A percentile compares a stretch with the other conserved stretches of the same genome.
Conservation (phyloP, 2,329 filamentous ascomycete genomes). For the Zarea fungicola region DNA sequence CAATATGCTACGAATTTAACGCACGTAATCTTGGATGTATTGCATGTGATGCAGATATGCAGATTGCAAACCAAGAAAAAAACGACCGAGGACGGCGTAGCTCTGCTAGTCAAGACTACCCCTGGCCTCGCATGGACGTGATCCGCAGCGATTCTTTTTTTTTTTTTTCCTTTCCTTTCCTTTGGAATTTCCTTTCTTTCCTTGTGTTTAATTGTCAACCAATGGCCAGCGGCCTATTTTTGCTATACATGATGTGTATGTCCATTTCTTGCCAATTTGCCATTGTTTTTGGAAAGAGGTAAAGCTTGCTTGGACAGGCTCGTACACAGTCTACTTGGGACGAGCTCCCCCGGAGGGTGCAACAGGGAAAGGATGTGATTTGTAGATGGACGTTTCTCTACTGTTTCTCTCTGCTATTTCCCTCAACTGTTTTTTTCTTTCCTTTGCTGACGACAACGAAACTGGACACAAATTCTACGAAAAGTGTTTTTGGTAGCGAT, state of each 20-base stretch:
- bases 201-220: not conserved
- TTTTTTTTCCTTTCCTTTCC: not conserved
- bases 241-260: too few relatives aligned
- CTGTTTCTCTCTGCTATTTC: not conserved
- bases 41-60: slow-evolving; percentile 9
- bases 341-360: not conserved
- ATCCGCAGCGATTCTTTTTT: slow-evolving; percentile 13
- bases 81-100: slow-evolving; percentile 45
- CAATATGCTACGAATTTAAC: slow-evolving; percentile 41
- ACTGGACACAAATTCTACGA: not conserved
- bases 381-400: not conserved
- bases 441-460: not conserved
- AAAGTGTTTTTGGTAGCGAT: not conserved
- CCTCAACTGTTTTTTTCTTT: not conserved
- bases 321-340: too few relatives aligned
- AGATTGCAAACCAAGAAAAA: slow-evolving; percentile 20
- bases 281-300: not conserved
- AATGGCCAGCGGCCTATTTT: not conserved
- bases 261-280: not conserved
- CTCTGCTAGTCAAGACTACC: slow-evolving; percentile 27
- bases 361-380: not conserved
- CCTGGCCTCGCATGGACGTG: slow-evolving; percentile 34
- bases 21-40: slow-evolving; percentile 1
- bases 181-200: not conserved
- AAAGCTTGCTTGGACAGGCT: not conserved